These are phyloP conservation scores for Eucalyptus guilfoylei DNA, from an alignment of 345 rosid genomes.

Conservation along the genomic window DNA sequence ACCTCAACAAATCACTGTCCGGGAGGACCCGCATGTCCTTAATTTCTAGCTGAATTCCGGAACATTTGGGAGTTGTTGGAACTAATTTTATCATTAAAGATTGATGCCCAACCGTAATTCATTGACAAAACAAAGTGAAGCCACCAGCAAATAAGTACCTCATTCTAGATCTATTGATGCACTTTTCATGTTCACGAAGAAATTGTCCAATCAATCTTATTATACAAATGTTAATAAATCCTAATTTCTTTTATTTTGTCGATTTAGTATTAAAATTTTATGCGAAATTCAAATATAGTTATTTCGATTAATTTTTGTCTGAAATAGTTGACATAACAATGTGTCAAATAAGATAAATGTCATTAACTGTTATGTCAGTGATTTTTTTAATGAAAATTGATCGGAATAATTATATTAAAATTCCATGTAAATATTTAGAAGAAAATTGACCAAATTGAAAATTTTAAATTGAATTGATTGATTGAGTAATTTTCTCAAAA, in stretches of 20 bases:
- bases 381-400: background rate
- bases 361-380: fast-evolving
- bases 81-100: background rate
- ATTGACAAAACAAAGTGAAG: background rate
- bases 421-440: background rate
- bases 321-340: fast-evolving
- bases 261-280: background rate
- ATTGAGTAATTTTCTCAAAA: background rate
- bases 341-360: background rate
- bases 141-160: background rate
- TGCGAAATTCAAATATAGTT: background rate
- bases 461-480: background rate
- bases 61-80: background rate
- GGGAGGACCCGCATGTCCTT: background rate
- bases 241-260: fast-evolving
- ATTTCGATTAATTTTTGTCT: fast-evolving
- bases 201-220: background rate
- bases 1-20: background rate
- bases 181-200: fast-evolving
- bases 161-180: background rate
- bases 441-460: background rate
- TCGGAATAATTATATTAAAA: fast-evolving
- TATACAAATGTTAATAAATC: fast-evolving
- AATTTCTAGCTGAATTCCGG: background rate
- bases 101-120: background rate